Evolutionary conservation across 73 alveolate species (phyloP).

Genomic region (Symbiodinium pilosum): DNA sequence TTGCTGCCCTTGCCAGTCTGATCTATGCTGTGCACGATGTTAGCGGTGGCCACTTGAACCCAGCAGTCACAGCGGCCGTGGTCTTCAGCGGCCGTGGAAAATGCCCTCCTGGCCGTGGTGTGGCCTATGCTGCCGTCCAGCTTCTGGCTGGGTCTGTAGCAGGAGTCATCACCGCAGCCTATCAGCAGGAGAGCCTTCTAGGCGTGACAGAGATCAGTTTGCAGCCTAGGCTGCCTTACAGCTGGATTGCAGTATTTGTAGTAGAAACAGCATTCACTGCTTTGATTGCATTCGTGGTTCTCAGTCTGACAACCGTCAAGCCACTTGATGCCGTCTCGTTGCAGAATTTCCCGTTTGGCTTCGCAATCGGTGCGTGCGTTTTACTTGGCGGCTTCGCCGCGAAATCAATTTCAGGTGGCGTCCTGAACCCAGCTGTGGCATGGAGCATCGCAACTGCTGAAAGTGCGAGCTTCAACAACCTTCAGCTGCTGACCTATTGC

Average conservation of each 20-base stretch:
- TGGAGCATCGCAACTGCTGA: conserved; percentile 67
- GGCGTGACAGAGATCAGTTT: not conserved
- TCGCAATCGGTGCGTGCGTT: conserved; percentile 59
- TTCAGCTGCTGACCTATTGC: conserved; percentile 24
- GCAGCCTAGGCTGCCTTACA: conserved; percentile 32
- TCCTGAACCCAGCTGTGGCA: conserved; percentile 82
- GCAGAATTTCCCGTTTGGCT: conserved; percentile 27
- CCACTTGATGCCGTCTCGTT: not conserved
- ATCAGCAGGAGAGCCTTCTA: not conserved
- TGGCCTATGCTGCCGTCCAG: conserved; percentile 51
- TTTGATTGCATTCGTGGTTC: conserved; percentile 47
- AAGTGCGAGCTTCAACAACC: not conserved
- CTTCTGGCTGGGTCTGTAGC: conserved; percentile 49
- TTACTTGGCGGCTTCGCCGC: conserved; percentile 70
- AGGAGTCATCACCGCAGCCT: not conserved
- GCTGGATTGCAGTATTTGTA: conserved; percentile 51
- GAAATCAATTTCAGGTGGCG: conserved; percentile 27
- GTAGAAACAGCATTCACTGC: conserved; percentile 70
- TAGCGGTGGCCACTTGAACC: conserved; percentile 86
- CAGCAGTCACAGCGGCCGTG: conserved; percentile 60
- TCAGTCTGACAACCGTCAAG: conserved; percentile 17
- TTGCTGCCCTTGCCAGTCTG: conserved; percentile 66
- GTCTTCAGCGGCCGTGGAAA: conserved; percentile 63
- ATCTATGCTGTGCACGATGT: conserved; percentile 62
- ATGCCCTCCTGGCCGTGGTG: conserved; percentile 46